Conservation (phyloP, 192 early-diverging fungal species). For the Chytriomyces hyalinus region DNA sequence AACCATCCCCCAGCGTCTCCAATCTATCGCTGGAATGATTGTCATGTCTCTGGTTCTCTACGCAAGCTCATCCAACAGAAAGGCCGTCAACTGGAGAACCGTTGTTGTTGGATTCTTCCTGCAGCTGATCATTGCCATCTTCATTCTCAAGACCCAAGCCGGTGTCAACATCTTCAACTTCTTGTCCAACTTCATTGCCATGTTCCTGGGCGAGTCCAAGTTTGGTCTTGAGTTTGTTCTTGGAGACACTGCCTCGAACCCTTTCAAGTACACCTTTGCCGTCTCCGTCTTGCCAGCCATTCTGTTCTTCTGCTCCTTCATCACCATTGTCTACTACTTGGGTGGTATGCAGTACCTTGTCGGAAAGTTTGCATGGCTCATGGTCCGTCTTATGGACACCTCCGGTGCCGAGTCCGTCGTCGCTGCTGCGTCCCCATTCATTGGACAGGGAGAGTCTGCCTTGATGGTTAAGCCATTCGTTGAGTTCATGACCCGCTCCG, state of each 20-base stretch:
- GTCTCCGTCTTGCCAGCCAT: conserved; percentile 80
- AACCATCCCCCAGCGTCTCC: conserved; percentile 74
- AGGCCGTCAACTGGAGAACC: conserved; percentile 75
- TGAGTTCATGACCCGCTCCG: conserved; percentile 80
- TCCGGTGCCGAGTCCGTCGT: conserved; percentile 86
- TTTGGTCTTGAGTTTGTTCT: conserved; percentile 76
- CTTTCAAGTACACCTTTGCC: conserved; percentile 59
- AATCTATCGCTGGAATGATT: conserved; percentile 75
- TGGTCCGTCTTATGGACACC: conserved; percentile 71
- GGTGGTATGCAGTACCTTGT: conserved; percentile 85
- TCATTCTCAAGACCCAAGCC: conserved; percentile 74
- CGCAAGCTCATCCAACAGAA: conserved; percentile 65
- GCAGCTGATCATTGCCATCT: conserved; percentile 80
- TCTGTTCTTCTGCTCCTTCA: conserved; percentile 86
- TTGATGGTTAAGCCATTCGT: conserved; percentile 82
- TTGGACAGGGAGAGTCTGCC: conserved; percentile 83
- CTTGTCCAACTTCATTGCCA: conserved; percentile 59
- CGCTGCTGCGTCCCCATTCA: conserved; percentile 83
- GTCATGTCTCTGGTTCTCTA: conserved; percentile 57
- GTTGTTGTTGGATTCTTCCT: conserved; percentile 69
- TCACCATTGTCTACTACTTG: conserved; percentile 83
- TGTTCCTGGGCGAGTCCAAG: conserved; percentile 70
- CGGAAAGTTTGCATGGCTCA: conserved; percentile 62
- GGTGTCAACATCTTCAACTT: conserved; percentile 78
- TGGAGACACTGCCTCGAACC: conserved; percentile 53